phyloP scores from a whole-genome alignment of 2,329 filamentous ascomycete species.

The Cladobotryum mycophilum region DNA sequence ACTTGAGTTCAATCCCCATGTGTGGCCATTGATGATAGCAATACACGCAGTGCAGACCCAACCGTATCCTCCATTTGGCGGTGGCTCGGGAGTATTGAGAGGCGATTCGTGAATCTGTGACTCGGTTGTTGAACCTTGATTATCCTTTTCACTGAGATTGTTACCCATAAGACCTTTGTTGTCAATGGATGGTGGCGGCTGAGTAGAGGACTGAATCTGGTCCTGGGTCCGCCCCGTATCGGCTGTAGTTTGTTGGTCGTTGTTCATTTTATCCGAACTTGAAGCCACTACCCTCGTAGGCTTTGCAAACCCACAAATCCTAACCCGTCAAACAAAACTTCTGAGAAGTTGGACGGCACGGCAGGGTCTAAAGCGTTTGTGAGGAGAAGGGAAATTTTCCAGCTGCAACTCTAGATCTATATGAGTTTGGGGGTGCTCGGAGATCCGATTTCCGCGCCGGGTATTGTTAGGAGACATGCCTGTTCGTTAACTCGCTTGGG shows the following conservation, averaged over 20 bases:
- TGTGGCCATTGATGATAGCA: constrained; percentile 58
- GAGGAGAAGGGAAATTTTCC: too few species aligned
- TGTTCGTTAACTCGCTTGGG: too few species aligned
- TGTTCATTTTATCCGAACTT: constrained; percentile 1
- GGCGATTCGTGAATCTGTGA: not conserved
- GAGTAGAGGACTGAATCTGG: not conserved
- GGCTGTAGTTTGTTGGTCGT: not conserved
- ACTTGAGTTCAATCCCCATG: constrained; percentile 63
- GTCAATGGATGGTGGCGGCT: not conserved
- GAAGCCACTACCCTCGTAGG: not conserved
- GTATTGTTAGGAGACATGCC: too few species aligned
- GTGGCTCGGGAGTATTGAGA: constrained; percentile 21
- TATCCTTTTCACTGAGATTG: not conserved
- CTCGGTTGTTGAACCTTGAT: not conserved
- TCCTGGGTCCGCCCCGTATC: not conserved
- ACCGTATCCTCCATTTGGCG: constrained; percentile 55
- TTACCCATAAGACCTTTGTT: constrained; percentile 1
- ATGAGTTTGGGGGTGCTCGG: too few species aligned
- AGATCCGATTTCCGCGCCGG: too few species aligned
- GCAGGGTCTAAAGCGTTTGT: too few species aligned
- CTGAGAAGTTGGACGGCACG: too few species aligned
- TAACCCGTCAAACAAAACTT: too few species aligned
- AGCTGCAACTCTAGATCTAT: too few species aligned
- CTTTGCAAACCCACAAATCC: too few species aligned
- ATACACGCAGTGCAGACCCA: constrained; percentile 36